Conservation (phyloP, 148 eudicot genomes). For the Cornus florida region DNA sequence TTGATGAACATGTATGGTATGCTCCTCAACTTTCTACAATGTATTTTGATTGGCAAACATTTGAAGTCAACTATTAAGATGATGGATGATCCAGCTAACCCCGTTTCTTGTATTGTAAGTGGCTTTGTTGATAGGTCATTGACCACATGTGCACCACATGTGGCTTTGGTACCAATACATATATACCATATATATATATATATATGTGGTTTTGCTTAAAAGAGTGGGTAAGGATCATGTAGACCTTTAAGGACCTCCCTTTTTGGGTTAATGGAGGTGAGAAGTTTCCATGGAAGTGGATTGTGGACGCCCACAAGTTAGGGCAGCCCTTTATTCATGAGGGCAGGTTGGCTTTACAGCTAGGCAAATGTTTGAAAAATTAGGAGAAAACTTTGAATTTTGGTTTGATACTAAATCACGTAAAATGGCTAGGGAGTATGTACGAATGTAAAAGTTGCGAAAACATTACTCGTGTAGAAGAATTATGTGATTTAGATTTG, state of each 20-base stretch:
- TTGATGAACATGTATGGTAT: too few relatives aligned
- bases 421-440: too few relatives aligned
- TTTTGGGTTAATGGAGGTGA: conserved; percentile 2
- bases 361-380: background rate
- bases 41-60: background rate
- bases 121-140: conserved; percentile 13
- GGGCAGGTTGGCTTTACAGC: conserved; percentile 3
- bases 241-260: background rate
- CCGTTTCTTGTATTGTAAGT: conserved; percentile 11
- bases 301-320: background rate
- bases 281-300: background rate
- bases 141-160: conserved; percentile 14
- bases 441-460: too few relatives aligned
- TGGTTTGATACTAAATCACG: too few relatives aligned
- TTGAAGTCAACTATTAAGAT: conserved; percentile 13
- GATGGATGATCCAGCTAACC: conserved; percentile 17
- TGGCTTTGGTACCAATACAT: background rate
- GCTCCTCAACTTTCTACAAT: background rate
- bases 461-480: too few relatives aligned
- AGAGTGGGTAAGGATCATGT: conserved; percentile 18
- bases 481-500: background rate
- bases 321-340: conserved; percentile 1
- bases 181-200: background rate
- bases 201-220: conserved; percentile 24
- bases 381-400: background rate